Base-by-base conservation (phyloP, 345 rosid species). In the Passiflora organensis region DNA sequence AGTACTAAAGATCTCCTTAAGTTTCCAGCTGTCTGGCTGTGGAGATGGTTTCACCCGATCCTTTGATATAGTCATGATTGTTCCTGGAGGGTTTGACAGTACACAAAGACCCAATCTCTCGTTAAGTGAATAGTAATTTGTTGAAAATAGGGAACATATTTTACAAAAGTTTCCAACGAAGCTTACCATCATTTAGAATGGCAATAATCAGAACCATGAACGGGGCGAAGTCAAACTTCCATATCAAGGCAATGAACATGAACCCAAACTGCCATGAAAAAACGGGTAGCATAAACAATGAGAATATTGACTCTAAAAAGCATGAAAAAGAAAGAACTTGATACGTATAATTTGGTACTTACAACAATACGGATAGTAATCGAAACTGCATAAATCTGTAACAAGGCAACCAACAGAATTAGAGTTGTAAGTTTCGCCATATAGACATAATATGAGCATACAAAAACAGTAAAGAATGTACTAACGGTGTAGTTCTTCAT, bases 401-500 rank as follows among this genome's bases (percentile, higher is more conserved):
- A 62, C n/a, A 48, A 12, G 12, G 22, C 59, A 22, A 56, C 13
- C 43, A 58, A 15, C 51, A 10, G 53, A 18, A 71, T 53, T 64
- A 23, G 23, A 48, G 41, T n/a, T n/a, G n/a, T 1, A 32, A 41
- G 19, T 23, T 15, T 20, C 25, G 13, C 56, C 37, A 39, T 17
- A 15, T 34, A 15, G n/a, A 59, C 34, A 36, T 16, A n/a, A 43
- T 5, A n/a, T 16, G 12, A 6, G 17, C 16, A 45, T 2, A 6
- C n/a, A 1, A 24, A 60, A 59, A n/a, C 11, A 48, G 32, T 25
- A 20, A 39, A 43, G 9, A 32, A 39, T 19, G 41, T 28, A 68
- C 90, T 73, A 50, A 89, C 95, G 2, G 97, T 91, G 76, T 91
- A 91, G 67, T 91, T 91, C 77, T 87, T 91, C 96, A 91, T 87